A percentile compares a stretch with the other conserved stretches of the same genome.
Evolutionary conservation across 2,329 filamentous ascomycete species (phyloP).

Genomic region (Colletotrichum zoysiae): DNA sequence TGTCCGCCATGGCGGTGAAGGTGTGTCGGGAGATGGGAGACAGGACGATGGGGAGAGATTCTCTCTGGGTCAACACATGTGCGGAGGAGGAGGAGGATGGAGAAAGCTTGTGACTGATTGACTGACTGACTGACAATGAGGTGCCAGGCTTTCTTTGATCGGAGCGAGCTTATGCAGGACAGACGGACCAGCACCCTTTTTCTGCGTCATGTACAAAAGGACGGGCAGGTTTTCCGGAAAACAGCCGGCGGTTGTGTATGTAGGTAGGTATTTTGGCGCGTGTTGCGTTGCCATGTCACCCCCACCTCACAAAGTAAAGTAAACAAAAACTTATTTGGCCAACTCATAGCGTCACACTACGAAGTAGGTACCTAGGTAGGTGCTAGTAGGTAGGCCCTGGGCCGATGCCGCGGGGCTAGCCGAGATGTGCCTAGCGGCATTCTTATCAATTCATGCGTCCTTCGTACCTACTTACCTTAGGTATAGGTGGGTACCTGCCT

Average conservation of each 20-base stretch:
- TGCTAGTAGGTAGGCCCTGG: slow-evolving; percentile 11
- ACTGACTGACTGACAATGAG: background rate
- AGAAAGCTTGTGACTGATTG: slow-evolving; percentile 21
- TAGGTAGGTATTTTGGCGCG: slow-evolving; percentile 35
- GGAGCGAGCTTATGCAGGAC: slow-evolving; percentile 40
- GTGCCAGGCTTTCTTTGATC: slow-evolving; percentile 8
- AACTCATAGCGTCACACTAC: slow-evolving; percentile 36
- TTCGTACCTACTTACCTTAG: too few relatives aligned
- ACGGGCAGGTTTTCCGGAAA: slow-evolving; percentile 26
- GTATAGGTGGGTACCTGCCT: too few relatives aligned
- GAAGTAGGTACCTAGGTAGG: too few relatives aligned
- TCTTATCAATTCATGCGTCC: slow-evolving; percentile 32
- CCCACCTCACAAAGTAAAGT: slow-evolving; percentile 43
- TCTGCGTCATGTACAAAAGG: slow-evolving; percentile 36
- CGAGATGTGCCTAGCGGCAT: slow-evolving; percentile 27
- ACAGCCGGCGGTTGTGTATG: slow-evolving; percentile 21
- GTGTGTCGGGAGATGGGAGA: background rate
- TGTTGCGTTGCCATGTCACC: slow-evolving; percentile 44
- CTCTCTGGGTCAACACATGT: slow-evolving; percentile 23
- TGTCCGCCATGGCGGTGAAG: slow-evolving; percentile 62
- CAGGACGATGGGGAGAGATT: background rate
- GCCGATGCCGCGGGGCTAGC: slow-evolving; percentile 30
- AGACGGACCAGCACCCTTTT: slow-evolving; percentile 39
- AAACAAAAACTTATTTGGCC: slow-evolving; percentile 40
- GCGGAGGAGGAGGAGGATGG: slow-evolving; percentile 13